Percentiles rank a stretch among this genome's conserved stretches.
phyloP scores from a whole-genome alignment of 805 yeast genomes.

The Cyberlindnera amylophila region DNA sequence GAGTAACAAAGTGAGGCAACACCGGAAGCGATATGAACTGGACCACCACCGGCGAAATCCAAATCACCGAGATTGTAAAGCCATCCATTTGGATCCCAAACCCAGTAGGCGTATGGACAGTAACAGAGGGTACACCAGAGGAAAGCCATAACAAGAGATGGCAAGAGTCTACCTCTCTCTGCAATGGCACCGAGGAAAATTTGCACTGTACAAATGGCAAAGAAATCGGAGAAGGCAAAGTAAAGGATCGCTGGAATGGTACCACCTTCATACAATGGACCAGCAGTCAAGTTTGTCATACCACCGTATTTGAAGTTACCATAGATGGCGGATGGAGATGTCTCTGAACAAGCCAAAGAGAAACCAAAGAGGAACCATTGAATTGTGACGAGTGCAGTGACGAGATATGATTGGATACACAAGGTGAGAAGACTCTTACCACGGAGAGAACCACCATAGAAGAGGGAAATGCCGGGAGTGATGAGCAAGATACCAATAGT shows the following conservation, averaged over 20 bases:
- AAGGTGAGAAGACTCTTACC: constrained; percentile 78
- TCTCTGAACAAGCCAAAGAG: constrained; percentile 75
- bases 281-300: constrained; percentile 56
- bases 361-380: constrained; percentile 99
- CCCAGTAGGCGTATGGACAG: constrained; percentile 92
- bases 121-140: constrained; percentile 88
- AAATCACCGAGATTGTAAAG: constrained; percentile 86
- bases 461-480: constrained; percentile 91
- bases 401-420: constrained; percentile 71
- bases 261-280: constrained; percentile 71
- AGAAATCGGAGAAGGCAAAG: constrained; percentile 87
- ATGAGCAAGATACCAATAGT: constrained; percentile 55
- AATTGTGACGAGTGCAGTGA: constrained; percentile 66
- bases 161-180: constrained; percentile 86
- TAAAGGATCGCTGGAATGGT: constrained; percentile 45
- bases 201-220: constrained; percentile 82
- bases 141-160: constrained; percentile 74
- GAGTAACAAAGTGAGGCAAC: constrained; percentile 85
- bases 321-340: constrained; percentile 66
- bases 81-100: constrained; percentile 94
- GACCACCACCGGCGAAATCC: constrained; percentile 99
- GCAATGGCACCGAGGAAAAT: constrained; percentile 89
- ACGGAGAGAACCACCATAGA: constrained; percentile 64
- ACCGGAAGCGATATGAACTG: constrained; percentile 91
- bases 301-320: constrained; percentile 84